phyloP scores from a whole-genome alignment of 768 basidiomycete genomes.

The Obba rivulosa region DNA sequence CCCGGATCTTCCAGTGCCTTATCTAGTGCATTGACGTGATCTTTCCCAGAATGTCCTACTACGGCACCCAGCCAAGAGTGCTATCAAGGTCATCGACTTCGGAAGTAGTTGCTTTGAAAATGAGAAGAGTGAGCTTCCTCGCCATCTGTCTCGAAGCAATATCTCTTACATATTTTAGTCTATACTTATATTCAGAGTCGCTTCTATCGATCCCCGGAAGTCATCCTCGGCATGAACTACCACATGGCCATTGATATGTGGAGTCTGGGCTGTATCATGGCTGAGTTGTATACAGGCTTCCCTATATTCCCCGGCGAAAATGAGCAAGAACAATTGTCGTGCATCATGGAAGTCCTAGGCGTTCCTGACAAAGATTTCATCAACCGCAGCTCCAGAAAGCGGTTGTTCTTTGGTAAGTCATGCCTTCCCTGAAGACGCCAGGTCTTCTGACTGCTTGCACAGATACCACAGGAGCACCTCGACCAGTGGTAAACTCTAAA shows the following conservation, averaged over 20 bases:
- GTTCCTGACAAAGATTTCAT: conserved; percentile 93
- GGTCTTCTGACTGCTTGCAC: conserved; percentile 3
- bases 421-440: background rate
- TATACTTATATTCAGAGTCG: conserved; percentile 99
- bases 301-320: conserved; percentile 99
- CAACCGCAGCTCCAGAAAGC: conserved; percentile 88
- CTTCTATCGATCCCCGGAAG: conserved; percentile 99
- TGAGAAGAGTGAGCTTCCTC: conserved; percentile 77
- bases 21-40: background rate
- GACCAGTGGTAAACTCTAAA: conserved; percentile 94
- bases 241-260: conserved; percentile 99
- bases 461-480: conserved; percentile 93
- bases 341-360: conserved; percentile 99
- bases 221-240: conserved; percentile 98
- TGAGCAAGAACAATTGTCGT: conserved; percentile 95
- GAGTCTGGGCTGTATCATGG: conserved; percentile 97
- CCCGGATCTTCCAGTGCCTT: conserved; percentile 1
- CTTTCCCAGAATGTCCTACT: conserved; percentile 79
- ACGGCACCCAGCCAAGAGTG: conserved; percentile 92
- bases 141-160: background rate
- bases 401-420: conserved; percentile 88
- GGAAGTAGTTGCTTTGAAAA: conserved; percentile 98
- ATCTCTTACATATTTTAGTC: conserved; percentile 42
- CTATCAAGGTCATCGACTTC: conserved; percentile 98
- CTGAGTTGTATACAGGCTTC: conserved; percentile 95